phyloP scores from a whole-genome alignment of 164 flowering plant genomes.

The Kalanchoe fedtschenkoi region DNA sequence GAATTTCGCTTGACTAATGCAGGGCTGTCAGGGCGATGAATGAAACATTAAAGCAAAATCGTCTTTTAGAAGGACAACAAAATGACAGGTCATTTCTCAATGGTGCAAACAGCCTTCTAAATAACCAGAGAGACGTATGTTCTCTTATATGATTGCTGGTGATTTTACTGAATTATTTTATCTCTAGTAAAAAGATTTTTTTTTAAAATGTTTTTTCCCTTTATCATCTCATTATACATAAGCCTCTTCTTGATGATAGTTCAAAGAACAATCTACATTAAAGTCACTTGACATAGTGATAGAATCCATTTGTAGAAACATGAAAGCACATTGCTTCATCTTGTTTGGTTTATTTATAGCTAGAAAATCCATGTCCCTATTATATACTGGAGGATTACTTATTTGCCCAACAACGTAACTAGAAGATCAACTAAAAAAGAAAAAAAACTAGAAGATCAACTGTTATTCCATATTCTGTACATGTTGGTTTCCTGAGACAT shows the following conservation, averaged over 20 bases:
- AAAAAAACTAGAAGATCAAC: background rate
- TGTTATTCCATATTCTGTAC: background rate
- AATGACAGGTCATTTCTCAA: constrained; percentile 27
- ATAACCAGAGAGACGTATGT: constrained; percentile 35
- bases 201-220: background rate
- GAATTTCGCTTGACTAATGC: background rate
- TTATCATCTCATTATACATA: background rate
- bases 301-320: background rate
- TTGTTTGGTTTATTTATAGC: background rate
- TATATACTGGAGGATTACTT: background rate
- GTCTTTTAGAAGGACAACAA: constrained; percentile 44
- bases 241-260: background rate
- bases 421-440: no score
- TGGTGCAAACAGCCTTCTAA: constrained; percentile 19
- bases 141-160: background rate
- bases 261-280: background rate
- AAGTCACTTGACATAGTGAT: background rate
- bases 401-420: background rate
- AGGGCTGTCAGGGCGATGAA: constrained; percentile 99
- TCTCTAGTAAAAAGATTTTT: no score
- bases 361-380: background rate
- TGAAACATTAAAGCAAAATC: constrained; percentile 85
- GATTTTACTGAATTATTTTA: background rate
- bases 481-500: background rate
- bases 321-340: background rate